Conservation (phyloP, 257 asterid species). For the Paulownia fortunei region DNA sequence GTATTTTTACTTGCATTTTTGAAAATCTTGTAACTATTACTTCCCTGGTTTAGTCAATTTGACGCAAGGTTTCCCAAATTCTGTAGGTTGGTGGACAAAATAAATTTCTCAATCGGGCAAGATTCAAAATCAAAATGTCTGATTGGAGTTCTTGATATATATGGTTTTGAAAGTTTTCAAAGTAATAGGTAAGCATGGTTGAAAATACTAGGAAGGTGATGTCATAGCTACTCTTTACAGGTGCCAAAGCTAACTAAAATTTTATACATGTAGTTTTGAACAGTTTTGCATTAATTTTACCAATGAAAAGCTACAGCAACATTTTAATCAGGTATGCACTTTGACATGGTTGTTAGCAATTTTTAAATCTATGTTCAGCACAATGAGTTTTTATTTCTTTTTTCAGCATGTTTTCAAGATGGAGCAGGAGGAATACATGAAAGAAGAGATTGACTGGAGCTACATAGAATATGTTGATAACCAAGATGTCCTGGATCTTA, state of each 20-base stretch:
- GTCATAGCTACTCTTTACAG: not conserved
- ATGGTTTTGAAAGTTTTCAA: conserved; percentile 76
- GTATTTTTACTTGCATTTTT: conserved; percentile 21
- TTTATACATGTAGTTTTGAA: conserved; percentile 53
- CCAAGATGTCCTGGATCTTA: conserved; percentile 74
- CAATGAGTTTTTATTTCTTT: conserved; percentile 30
- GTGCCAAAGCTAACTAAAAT: conserved; percentile 17
- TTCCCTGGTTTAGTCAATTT: conserved; percentile 23
- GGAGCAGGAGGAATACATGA: conserved; percentile 91
- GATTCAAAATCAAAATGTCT: conserved; percentile 68
- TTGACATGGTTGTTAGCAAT: conserved; percentile 22
- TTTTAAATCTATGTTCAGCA: conserved; percentile 8
- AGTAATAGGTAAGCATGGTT: conserved; percentile 54
- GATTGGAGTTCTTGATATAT: conserved; percentile 84
- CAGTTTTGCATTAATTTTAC: conserved; percentile 77
- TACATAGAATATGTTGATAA: conserved; percentile 83
- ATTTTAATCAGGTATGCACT: conserved; percentile 68
- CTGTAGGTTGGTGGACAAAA: conserved; percentile 87
- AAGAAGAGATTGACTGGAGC: conserved; percentile 90
- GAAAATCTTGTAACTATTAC: not conserved
- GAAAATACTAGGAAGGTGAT: not conserved
- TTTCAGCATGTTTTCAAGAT: conserved; percentile 85
- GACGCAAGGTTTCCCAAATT: conserved; percentile 30
- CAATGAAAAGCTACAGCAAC: conserved; percentile 82
- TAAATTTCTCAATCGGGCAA: conserved; percentile 84